Conservation (phyloP, 805 yeast genomes). For the Candida broadrunensis region DNA sequence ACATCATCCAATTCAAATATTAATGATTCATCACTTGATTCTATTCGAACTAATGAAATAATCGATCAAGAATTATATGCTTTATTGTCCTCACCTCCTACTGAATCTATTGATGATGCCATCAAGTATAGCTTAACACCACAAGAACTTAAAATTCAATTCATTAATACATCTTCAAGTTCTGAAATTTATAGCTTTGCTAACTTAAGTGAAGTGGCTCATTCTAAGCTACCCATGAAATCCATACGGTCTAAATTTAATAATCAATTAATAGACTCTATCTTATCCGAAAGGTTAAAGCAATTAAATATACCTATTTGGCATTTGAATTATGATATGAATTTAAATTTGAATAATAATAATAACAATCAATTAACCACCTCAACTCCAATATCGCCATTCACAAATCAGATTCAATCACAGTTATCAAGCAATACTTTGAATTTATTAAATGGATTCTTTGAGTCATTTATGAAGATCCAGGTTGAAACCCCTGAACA, state of each 20-base stretch:
- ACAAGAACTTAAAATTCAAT: slow-evolving; percentile 5
- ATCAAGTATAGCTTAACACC: slow-evolving; percentile 4
- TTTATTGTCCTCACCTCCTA: slow-evolving; percentile 23
- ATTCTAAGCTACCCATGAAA: not conserved
- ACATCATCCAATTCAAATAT: not conserved
- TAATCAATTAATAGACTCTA: not conserved
- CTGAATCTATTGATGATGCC: slow-evolving; percentile 5
- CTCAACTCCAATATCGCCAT: slow-evolving; percentile 17
- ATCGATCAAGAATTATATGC: slow-evolving; percentile 29
- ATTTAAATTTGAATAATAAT: slow-evolving; percentile 4
- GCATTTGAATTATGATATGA: slow-evolving; percentile 15
- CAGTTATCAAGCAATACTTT: slow-evolving; percentile 6
- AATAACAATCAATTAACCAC: slow-evolving; percentile 3
- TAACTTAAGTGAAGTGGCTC: slow-evolving; percentile 1
- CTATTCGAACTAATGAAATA: slow-evolving; percentile 21
- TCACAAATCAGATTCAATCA: slow-evolving; percentile 5
- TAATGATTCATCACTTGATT: slow-evolving; percentile 8
- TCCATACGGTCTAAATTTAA: not conserved
- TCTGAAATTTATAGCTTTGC: slow-evolving; percentile 6
- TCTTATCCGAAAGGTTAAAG: slow-evolving; percentile 6
- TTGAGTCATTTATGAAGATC: slow-evolving; percentile 22
- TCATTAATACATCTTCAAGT: slow-evolving; percentile 5
- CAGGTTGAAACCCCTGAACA: slow-evolving; percentile 7
- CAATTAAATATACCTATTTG: slow-evolving; percentile 15
- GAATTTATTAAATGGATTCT: slow-evolving; percentile 17